Evolutionary conservation across 805 yeast species (phyloP), one percentile per base, ranked within the genome.

Genomic region (Metschnikowia arizonensis): DNA sequence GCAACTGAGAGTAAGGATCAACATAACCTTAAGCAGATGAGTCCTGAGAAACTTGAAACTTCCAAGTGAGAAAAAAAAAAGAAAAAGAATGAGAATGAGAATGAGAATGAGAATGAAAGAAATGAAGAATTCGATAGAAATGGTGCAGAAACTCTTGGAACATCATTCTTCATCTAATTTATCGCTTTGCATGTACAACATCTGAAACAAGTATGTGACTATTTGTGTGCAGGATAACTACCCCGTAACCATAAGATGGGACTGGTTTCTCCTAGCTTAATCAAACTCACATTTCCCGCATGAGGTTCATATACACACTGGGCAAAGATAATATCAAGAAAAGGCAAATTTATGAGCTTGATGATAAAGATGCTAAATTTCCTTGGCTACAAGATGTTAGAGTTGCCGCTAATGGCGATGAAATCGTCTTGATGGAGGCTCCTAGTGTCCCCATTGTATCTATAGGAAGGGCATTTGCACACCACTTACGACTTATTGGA

Each of bases 401-500:
- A 5, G 33, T 40, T 10, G 40, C 46, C n/a, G 51, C 48, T 4
- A 40, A 44, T 15, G 51, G 49, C 32, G 42, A 43, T 21, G 44
- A 42, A 17, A 43, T 39, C 26, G 42, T 52, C 7, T 44, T 31
- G 8, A 35, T 52, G 45, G 55, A 52, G 37, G 36, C 51, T 2
- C 46, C 53, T 5, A 35, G 36, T 12, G 42, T 31, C 9, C 56
- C 54, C 1, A 30, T 35, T 4, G 52, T 52, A 6, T 47, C 45
- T 18, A 26, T 54, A 3, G 54, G 55, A 6, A 33, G 57, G 26
- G 52, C 55, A 2, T 43, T 54, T n/a, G 28, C 46, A 5, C 38
- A 41, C 21, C 57, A 52, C 24, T 33, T 54, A 28, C 25, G 49
- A 21, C 35, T 44, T 9, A 44, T 49, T 32, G 57, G 57, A 5